Conservation (phyloP, 805 yeast genomes). For the Candida quercuum region DNA sequence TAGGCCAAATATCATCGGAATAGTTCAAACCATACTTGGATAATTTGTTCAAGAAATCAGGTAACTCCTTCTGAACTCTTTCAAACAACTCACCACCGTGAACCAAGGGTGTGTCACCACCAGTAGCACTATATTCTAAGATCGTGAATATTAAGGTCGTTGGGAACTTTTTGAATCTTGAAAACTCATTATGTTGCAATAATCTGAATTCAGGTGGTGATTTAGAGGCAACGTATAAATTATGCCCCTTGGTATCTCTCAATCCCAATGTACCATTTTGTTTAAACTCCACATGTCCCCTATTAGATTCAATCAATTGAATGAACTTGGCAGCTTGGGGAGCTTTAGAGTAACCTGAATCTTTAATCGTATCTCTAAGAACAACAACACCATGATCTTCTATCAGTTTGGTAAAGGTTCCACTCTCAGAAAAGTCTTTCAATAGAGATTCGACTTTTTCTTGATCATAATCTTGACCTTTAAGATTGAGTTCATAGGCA, state of each 20-base stretch:
- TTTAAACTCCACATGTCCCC: conserved; percentile 21
- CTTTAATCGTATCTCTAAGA: conserved; percentile 17
- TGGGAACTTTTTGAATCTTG: conserved; percentile 27
- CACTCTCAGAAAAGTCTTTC: conserved; percentile 13
- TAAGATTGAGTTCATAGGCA: neutral
- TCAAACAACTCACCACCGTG: conserved; percentile 30
- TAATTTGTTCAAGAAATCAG: conserved; percentile 21
- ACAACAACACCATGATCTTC: conserved; percentile 27
- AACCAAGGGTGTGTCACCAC: conserved; percentile 31
- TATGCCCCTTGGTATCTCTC: conserved; percentile 21
- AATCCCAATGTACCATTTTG: conserved; percentile 27
- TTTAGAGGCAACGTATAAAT: conserved; percentile 29
- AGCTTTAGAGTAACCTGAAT: conserved; percentile 17
- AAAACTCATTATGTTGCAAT: conserved; percentile 31
- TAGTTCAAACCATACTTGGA: conserved; percentile 22
- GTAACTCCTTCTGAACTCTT: conserved; percentile 12
- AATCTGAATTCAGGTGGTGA: conserved; percentile 22
- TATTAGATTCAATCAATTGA: conserved; percentile 16
- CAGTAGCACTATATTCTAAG: conserved; percentile 17
- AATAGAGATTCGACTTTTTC: conserved; percentile 8
- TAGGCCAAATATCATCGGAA: conserved; percentile 25
- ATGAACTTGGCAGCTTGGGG: conserved; percentile 15
- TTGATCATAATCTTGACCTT: conserved; percentile 27
- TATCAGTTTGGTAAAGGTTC: conserved; percentile 21
- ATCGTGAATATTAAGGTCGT: conserved; percentile 23